These are phyloP conservation scores for Fonsecaea monophora DNA, from an alignment of 2,329 filamentous ascomycete species.

Conservation along the genomic window DNA sequence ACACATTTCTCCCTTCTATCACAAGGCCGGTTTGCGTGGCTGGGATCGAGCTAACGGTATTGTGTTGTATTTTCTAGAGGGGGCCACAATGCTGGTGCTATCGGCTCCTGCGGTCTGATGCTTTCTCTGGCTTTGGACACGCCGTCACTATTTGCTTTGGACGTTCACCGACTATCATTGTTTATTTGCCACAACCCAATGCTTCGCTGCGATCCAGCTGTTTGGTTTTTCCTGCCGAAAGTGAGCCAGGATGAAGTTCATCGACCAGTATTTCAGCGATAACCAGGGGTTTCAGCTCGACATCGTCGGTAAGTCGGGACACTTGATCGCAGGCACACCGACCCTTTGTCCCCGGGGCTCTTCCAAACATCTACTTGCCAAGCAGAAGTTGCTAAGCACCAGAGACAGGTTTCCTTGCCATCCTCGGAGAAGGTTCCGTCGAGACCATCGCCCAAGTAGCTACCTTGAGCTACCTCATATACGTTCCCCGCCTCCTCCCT, in stretches of 20 bases:
- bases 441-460: slow-evolving; percentile 59
- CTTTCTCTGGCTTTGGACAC: background rate
- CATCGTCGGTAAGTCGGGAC: slow-evolving; percentile 53
- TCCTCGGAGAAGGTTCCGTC: slow-evolving; percentile 60
- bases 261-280: slow-evolving; percentile 29
- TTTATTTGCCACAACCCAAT: background rate
- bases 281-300: slow-evolving; percentile 57
- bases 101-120: slow-evolving; percentile 7
- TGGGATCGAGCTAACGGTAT: slow-evolving; percentile 5
- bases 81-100: slow-evolving; percentile 10
- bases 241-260: slow-evolving; percentile 32
- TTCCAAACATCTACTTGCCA: too few relatives aligned
- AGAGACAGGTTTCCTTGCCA: slow-evolving; percentile 54
- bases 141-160: background rate
- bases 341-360: background rate
- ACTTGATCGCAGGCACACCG: background rate
- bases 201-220: background rate
- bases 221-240: slow-evolving; percentile 1
- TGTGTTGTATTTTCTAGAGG: background rate
- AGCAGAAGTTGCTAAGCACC: slow-evolving; percentile 5
- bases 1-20: background rate
- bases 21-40: slow-evolving; percentile 15
- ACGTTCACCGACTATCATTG: background rate
- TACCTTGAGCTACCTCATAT: slow-evolving; percentile 57
- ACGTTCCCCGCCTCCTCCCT: slow-evolving; percentile 57